phyloP scores from a whole-genome alignment of 2,329 filamentous ascomycete genomes.

The Fusarium virguliforme region DNA sequence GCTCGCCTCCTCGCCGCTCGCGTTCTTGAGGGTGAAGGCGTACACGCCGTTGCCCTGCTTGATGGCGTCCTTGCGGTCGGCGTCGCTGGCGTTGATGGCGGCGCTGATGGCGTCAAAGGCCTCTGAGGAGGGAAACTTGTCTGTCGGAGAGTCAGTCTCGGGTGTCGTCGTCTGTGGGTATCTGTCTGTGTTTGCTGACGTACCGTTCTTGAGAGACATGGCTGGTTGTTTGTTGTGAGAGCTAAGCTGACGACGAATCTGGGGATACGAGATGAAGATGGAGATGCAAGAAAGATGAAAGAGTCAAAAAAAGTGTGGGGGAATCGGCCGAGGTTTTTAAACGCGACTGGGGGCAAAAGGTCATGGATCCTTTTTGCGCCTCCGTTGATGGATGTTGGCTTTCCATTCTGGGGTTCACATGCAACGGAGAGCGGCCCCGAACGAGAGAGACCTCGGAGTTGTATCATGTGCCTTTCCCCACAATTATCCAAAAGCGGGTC shows the following conservation, averaged over 20 bases:
- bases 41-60: conserved; percentile 91
- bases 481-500: conserved; percentile 22
- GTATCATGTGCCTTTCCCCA: conserved; percentile 47
- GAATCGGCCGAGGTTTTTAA: conserved; percentile 46
- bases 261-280: conserved; percentile 17
- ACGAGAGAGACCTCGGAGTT: conserved; percentile 56
- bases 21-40: conserved; percentile 94
- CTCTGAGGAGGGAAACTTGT: conserved; percentile 88
- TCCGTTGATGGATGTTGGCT: conserved; percentile 7
- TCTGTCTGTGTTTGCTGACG: conserved; percentile 47
- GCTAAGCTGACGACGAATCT: neutral
- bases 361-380: conserved; percentile 20
- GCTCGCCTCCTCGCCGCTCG: conserved; percentile 81
- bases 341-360: conserved; percentile 21
- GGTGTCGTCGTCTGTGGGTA: conserved; percentile 1
- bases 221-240: conserved; percentile 56
- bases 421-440: neutral
- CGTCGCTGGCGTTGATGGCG: conserved; percentile 77
- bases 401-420: conserved; percentile 22
- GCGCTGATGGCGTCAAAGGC: conserved; percentile 92
- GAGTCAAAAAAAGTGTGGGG: conserved; percentile 35
- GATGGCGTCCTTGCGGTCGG: conserved; percentile 88
- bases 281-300: conserved; percentile 12
- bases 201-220: conserved; percentile 84
- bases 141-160: conserved; percentile 59